Conservation (phyloP, 306 rosid species). For the Medicago arabica region DNA sequence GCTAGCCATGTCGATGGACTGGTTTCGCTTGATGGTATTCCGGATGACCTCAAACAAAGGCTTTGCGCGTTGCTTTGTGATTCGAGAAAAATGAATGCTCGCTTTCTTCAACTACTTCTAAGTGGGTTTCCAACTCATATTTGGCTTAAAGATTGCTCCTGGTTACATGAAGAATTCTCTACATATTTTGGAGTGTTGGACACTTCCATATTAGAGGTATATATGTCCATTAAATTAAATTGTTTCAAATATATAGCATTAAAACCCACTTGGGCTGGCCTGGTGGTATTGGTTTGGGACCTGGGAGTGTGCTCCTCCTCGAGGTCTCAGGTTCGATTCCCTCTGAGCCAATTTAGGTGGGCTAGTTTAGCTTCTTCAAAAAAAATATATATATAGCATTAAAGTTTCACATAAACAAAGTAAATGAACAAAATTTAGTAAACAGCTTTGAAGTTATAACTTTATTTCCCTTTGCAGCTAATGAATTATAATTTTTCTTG, state of each 20-base stretch:
- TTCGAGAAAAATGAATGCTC: slow-evolving; percentile 65
- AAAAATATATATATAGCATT: no score
- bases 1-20: slow-evolving; percentile 66
- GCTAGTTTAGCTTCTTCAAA: no score
- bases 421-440: background rate
- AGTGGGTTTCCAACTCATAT: slow-evolving; percentile 72
- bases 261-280: no score
- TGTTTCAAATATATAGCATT: no score
- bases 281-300: no score
- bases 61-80: slow-evolving; percentile 68
- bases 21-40: slow-evolving; percentile 67
- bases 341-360: no score
- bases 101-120: slow-evolving; percentile 59
- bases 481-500: no score
- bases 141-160: slow-evolving; percentile 74
- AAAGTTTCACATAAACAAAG: no score
- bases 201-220: slow-evolving; percentile 61
- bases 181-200: slow-evolving; percentile 54
- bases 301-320: no score
- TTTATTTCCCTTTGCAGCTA: background rate
- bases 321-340: no score
- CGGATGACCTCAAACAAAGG: slow-evolving; percentile 64
- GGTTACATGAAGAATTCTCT: slow-evolving; percentile 75
- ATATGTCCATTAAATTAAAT: slow-evolving; percentile 18
- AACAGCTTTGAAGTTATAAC: background rate